phyloP scores from a whole-genome alignment of 2,329 filamentous ascomycete genomes.

The Phyllosticta citriasiana region DNA sequence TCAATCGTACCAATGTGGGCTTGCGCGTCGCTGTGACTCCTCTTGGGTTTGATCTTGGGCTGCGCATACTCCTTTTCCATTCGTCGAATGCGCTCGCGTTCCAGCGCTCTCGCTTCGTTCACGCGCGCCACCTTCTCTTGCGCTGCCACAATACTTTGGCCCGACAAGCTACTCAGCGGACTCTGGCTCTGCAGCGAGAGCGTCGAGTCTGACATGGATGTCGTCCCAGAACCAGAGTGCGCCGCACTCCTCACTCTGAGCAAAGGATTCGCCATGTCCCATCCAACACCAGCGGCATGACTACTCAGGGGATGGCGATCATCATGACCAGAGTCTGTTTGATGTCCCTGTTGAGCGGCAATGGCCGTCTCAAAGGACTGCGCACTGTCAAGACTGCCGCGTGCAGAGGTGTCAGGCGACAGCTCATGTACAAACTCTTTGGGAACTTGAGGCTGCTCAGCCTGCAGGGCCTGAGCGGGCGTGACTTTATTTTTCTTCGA shows the following conservation, averaged over 20 bases:
- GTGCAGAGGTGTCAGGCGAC: background rate
- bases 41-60: background rate
- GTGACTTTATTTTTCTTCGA: background rate
- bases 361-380: background rate
- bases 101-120: background rate
- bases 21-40: background rate
- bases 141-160: constrained; percentile 4
- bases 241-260: background rate
- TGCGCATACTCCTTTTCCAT: background rate
- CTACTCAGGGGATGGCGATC: background rate
- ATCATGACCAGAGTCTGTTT: background rate
- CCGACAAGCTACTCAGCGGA: constrained; percentile 5
- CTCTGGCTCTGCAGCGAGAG: constrained; percentile 7
- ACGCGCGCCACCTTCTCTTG: constrained; percentile 1
- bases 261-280: background rate
- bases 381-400: background rate
- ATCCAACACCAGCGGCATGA: background rate
- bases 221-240: background rate
- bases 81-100: background rate
- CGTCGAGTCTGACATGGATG: background rate
- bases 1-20: background rate
- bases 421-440: background rate
- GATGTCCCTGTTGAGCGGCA: background rate
- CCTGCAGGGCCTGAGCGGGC: background rate
- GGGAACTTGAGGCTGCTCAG: background rate